Evolutionary conservation across 768 basidiomycete species (phyloP), one percentile per base, ranked within the genome.

Genomic region (Amanita polypyramis): DNA sequence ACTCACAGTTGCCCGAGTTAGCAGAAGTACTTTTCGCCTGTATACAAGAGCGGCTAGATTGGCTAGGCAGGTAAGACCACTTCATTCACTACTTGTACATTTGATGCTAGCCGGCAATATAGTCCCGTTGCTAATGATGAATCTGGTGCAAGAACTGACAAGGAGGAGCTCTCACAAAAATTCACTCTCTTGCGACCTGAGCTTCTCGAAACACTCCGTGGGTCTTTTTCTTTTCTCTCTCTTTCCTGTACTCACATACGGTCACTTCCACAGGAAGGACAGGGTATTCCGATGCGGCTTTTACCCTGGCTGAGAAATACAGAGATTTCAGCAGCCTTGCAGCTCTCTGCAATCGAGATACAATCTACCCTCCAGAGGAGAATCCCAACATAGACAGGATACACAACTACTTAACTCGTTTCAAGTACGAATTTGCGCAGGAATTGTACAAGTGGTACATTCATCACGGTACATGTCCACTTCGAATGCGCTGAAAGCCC

Each of bases 391-490:
- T 70, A 1, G 59, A 65, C 20, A 70, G 80, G 15, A 82, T 92
- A 14, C 75, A 82, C 56, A 60, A 62, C 4, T 96, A 92, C 62
- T 77, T 93, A 49, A 74, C 85, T 38, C 74, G 72, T 56, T 95
- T 85, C 65, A 78, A 82, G 43, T 81, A 90, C 29, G 79, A 78
- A 10, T 98, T 97, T 54, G 85, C 92, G 0, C 79, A 74, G n/a
- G 83, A 90, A 57, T 71, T 96, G n/a, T 94, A 88, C 58, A 77
- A 80, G 57, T 96, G 87, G 87, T 95, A 90, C 61, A 85, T 95
- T 43, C 86, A 91, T 54, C 82, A 93, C 54, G 88, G 90, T 86
- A 49, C 37, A 75, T 60, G 15, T 11, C 33, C 27, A 19, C 10
- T 7, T 7, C 10, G 10, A 36, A 17, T 14, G 23, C 27, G 15